phyloP scores from a whole-genome alignment of 2,329 filamentous ascomycete genomes.

The Gnomoniopsis smithogilvyi region DNA sequence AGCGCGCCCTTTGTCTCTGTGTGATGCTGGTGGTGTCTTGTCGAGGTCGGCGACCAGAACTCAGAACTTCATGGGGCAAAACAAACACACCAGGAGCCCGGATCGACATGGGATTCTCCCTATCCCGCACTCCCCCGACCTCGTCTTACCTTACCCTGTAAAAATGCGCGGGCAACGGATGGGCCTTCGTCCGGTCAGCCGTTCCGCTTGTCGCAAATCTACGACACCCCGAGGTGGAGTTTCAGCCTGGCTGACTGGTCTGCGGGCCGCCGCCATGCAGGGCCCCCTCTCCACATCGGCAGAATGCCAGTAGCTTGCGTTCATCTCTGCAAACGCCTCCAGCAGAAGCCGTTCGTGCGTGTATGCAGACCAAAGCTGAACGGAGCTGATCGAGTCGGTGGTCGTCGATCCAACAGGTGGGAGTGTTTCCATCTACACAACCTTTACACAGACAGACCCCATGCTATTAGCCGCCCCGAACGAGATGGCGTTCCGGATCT shows the following conservation, averaged over 20 bases:
- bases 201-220: too few species aligned
- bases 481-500: background rate
- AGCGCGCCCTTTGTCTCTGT: background rate
- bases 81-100: too few species aligned
- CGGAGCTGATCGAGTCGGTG: background rate
- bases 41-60: background rate
- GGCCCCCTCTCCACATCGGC: too few species aligned
- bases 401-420: background rate
- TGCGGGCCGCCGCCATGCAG: too few species aligned
- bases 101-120: too few species aligned
- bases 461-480: too few species aligned
- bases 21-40: background rate
- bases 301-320: background rate
- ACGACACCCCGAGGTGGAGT: too few species aligned
- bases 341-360: background rate
- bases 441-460: too few species aligned
- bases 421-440: background rate
- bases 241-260: too few species aligned
- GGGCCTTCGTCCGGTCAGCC: too few species aligned
- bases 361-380: background rate
- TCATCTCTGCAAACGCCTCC: background rate
- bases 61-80: too few species aligned
- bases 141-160: background rate
- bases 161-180: background rate
- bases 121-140: too few species aligned